These are phyloP conservation scores for Xylariaceae sp. DNA, from an alignment of 2,329 filamentous ascomycete species.

Conservation along the genomic window DNA sequence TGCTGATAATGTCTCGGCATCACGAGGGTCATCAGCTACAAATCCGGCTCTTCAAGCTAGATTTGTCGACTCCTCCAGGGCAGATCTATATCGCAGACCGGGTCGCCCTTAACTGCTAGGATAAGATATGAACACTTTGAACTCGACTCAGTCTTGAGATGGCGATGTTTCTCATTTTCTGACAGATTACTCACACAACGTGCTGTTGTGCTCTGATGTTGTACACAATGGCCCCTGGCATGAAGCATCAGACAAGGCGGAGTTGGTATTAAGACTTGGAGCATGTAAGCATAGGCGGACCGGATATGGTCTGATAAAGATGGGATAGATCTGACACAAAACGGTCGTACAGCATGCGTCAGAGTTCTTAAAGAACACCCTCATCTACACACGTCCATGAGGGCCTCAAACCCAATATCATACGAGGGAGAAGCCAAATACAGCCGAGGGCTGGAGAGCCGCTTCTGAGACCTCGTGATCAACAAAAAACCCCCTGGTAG, in stretches of 20 bases:
- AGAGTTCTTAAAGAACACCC: conserved; percentile 19
- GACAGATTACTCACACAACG: neutral
- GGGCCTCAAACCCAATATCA: conserved; percentile 12
- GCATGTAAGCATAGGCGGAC: conserved; percentile 2
- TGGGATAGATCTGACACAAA: conserved; percentile 27
- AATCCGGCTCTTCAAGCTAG: neutral
- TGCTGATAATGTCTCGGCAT: conserved; percentile 16
- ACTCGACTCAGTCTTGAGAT: neutral
- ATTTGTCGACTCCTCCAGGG: neutral
- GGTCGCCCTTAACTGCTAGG: neutral
- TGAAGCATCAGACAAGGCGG: neutral
- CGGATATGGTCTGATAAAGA: neutral
- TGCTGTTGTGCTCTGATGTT: neutral
- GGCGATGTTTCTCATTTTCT: conserved; percentile 6
- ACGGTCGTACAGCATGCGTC: conserved; percentile 36
- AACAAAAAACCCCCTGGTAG: neutral
- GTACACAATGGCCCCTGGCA: neutral
- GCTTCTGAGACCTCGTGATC: neutral
- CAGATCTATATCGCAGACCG: neutral
- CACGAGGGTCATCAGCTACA: neutral
- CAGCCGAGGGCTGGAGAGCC: conserved; percentile 14
- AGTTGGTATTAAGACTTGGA: neutral
- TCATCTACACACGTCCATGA: neutral
- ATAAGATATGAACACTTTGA: neutral
- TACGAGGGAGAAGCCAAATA: conserved; percentile 7